Percentiles rank a stretch among this genome's conserved stretches.
Evolutionary conservation across 371 early-diverging fungal genomes (phyloP).

Genomic region (Rhizopus microsporus): DNA sequence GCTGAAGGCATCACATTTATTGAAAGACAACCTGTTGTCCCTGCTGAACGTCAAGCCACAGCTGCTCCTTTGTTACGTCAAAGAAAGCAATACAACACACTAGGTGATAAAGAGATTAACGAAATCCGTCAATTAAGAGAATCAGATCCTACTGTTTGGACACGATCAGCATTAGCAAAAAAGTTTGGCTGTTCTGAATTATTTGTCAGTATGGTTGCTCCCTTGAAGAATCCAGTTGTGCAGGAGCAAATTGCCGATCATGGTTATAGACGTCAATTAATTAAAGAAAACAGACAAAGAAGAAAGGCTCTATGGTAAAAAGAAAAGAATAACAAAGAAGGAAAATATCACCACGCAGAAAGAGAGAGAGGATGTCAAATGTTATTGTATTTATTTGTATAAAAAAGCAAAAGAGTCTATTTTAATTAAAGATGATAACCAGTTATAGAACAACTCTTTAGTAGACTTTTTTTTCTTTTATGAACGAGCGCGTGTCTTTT

Average conservation of each 20-base stretch:
- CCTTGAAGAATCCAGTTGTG: conserved; percentile 10
- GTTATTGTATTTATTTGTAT: background rate
- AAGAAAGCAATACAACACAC: conserved; percentile 17
- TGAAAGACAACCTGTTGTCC: conserved; percentile 37
- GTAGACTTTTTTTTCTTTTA: no score
- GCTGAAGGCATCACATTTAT: conserved; percentile 43
- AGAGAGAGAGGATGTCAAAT: background rate
- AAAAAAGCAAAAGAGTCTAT: background rate
- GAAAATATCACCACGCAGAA: conserved; percentile 18
- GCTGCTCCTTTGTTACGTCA: conserved; percentile 32
- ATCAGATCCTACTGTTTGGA: conserved; percentile 50
- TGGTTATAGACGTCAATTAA: conserved; percentile 44
- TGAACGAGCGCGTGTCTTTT: no score
- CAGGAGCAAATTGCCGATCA: conserved; percentile 11
- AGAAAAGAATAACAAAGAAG: conserved; percentile 8
- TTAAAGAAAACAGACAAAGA: conserved; percentile 42
- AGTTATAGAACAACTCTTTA: no score
- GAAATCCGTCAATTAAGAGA: conserved; percentile 48
- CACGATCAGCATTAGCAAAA: conserved; percentile 45
- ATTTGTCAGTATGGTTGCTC: conserved; percentile 45
- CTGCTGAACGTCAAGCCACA: conserved; percentile 26
- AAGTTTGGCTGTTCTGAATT: conserved; percentile 50
- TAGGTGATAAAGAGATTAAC: conserved; percentile 33
- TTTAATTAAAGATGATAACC: no score
- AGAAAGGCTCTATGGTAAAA: conserved; percentile 49